Base-by-base conservation (phyloP, 495 filamentous ascomycete genomes). In the Cenococcum geophilum region DNA sequence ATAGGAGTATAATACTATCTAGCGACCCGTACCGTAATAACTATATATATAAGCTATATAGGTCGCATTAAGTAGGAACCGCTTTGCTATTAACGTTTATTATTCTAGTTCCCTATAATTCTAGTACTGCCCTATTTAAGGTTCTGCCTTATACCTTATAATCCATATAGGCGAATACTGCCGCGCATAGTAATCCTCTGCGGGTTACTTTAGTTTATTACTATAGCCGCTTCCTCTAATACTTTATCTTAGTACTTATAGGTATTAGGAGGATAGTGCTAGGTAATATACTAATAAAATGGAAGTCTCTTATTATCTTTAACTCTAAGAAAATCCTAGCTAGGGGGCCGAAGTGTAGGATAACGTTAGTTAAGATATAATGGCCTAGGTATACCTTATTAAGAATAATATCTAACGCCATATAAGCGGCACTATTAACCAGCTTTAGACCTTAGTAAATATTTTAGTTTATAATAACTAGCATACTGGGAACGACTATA, bases 31-130 rank as follows among this genome's bases (percentile, higher is more conserved):
- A 21, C 20, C 50, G 8, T 23, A 22, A 53, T 14, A 57, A 23
- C 54, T 57, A 32, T 16, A 57, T 37, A 37, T 58, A 58, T 32
- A 58, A 58, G 56, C 40, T 58, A 49, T 58, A 58, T 22, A 37
- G 56, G 27, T 58, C 56, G 18, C 56, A 58, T 58, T 58, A 16
- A 37, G 35, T 58, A 1, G 56, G 37, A 21, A 47, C 36, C 56
- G 36, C 56, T 49, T 58, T 8, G 6, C 56, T 37, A 37, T 27
- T 12, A 5, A 58, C 43, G 2, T 58, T 1, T 21, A 22, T n/a
- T 37, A 27, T 32, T 37, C 43, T 45, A 3, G 56, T 58, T 37
- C 56, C 56, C 35, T 37, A 37, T 37, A 57, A 22, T 32, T 57
- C 54, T 32, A 57, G 54, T 32, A 32, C 54, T 32, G 40, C 54